These are phyloP conservation scores for Adansonia madagascariensis DNA, from an alignment of 441 rosid species.

Conservation along the genomic window DNA sequence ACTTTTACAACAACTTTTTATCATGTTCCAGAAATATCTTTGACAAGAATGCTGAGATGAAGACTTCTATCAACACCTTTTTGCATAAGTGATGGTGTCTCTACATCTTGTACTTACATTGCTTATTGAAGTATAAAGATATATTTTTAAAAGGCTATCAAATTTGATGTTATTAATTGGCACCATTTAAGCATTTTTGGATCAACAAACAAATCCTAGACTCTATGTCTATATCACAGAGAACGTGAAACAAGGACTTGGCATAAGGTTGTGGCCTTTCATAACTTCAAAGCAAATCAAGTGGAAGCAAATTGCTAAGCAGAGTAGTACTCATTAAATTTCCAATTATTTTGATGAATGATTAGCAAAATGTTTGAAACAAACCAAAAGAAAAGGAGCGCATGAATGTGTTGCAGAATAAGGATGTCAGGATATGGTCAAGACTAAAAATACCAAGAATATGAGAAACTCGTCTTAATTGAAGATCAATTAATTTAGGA, in stretches of 20 bases:
- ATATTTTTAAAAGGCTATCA: neutral
- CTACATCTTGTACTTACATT: neutral
- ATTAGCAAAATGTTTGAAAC: neutral
- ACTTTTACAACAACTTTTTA: neutral
- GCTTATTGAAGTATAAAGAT: neutral
- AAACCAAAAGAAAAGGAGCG: neutral
- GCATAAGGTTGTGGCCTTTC: neutral
- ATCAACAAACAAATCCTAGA: neutral
- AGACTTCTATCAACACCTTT: neutral
- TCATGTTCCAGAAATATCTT: neutral
- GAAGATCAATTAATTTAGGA: neutral
- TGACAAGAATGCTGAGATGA: neutral
- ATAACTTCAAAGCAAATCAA: neutral
- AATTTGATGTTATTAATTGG: neutral
- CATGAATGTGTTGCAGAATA: neutral
- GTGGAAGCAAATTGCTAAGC: neutral
- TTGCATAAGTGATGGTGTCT: neutral
- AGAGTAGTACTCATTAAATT: neutral
- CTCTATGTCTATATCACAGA: neutral
- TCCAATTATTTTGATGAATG: neutral
- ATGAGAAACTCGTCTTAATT: neutral
- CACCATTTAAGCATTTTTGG: neutral
- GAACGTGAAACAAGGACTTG: neutral
- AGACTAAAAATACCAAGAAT: neutral
- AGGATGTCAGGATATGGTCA: neutral